phyloP scores from a whole-genome alignment of 2,329 filamentous ascomycete genomes.

The Bipolaris bicolor region DNA sequence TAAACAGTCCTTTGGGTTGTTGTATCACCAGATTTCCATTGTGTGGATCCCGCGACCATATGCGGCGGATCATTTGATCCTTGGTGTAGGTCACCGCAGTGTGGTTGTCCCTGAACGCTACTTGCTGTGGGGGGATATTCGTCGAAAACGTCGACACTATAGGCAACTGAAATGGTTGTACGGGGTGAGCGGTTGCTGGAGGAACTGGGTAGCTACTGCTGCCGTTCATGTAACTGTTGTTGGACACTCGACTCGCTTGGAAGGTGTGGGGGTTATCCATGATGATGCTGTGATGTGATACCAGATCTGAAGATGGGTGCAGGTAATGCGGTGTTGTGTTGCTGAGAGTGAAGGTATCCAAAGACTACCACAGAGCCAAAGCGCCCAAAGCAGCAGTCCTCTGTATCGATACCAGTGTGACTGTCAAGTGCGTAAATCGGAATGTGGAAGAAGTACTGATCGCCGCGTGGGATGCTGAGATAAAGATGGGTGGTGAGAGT shows the following conservation, averaged over 20 bases:
- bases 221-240: background rate
- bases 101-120: background rate
- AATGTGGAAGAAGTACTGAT: background rate
- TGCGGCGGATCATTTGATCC: background rate
- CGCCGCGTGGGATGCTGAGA: background rate
- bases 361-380: background rate
- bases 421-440: background rate
- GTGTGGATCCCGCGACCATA: background rate
- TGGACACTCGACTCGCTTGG: background rate
- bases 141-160: background rate
- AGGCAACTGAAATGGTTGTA: background rate
- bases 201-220: background rate
- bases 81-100: background rate
- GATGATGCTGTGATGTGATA: background rate
- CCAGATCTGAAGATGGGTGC: background rate
- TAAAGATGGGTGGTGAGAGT: background rate
- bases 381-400: no score
- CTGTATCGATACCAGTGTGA: background rate
- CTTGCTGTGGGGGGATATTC: no score
- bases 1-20: background rate
- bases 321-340: background rate
- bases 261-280: background rate
- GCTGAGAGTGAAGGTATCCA: background rate
- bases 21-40: background rate
- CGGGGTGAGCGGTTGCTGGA: background rate